These are phyloP conservation scores for Rhodotorula kratochvilovae DNA, from an alignment of 768 basidiomycete species.

Conservation along the genomic window DNA sequence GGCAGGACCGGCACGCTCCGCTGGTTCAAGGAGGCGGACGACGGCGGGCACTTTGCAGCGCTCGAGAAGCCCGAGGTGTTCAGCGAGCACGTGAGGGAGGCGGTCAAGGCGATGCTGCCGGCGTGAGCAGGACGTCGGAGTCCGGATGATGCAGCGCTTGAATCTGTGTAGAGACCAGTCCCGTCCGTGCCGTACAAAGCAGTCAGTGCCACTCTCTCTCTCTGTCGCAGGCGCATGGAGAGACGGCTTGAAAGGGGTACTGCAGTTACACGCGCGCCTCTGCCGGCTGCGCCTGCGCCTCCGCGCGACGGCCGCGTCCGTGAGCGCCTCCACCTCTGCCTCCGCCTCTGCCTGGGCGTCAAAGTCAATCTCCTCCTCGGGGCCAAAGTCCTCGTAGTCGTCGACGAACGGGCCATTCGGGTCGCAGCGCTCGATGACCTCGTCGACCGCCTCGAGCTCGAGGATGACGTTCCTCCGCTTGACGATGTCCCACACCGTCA, in stretches of 20 bases:
- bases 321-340: neutral
- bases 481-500: conserved; percentile 75
- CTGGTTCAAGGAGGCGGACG: conserved; percentile 23
- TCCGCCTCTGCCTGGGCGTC: conserved; percentile 24
- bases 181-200: too few relatives aligned
- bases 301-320: neutral
- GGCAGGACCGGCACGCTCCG: conserved; percentile 1
- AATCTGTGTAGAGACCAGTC: neutral
- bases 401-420: conserved; percentile 56
- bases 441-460: conserved; percentile 76
- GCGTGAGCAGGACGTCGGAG: too few relatives aligned
- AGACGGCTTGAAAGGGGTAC: neutral
- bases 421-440: conserved; percentile 50
- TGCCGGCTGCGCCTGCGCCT: neutral
- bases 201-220: neutral
- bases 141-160: neutral
- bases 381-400: conserved; percentile 14
- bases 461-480: conserved; percentile 76
- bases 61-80: conserved; percentile 29
- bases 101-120: conserved; percentile 1
- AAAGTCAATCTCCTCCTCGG: conserved; percentile 10
- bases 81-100: conserved; percentile 20
- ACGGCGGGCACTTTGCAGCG: conserved; percentile 33
- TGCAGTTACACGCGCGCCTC: neutral
- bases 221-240: neutral